A percentile compares a stretch with the other conserved stretches of the same genome.
phyloP scores from a whole-genome alignment of 345 rosid species.

The Hirschfeldia incana region DNA sequence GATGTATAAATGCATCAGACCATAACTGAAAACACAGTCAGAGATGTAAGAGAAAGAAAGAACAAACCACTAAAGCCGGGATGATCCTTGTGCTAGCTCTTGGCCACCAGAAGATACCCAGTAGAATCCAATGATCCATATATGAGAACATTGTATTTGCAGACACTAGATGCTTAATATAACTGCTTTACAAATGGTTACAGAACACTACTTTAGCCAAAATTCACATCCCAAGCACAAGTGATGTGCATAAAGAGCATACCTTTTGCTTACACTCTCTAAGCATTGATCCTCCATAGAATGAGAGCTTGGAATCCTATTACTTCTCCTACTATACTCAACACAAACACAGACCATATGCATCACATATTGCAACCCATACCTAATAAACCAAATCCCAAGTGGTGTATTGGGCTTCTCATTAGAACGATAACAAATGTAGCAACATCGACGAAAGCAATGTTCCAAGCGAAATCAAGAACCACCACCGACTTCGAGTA shows the following conservation, averaged over 20 bases:
- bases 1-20: too few species aligned
- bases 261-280: slow-evolving; percentile 47
- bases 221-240: too few species aligned
- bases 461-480: slow-evolving; percentile 80
- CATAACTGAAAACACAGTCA: too few species aligned
- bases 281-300: too few species aligned
- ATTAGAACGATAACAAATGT: slow-evolving; percentile 48
- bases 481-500: slow-evolving; percentile 91
- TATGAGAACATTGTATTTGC: slow-evolving; percentile 92
- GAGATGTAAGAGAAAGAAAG: neutral
- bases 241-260: neutral
- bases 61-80: slow-evolving; percentile 82
- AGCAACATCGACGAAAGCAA: slow-evolving; percentile 82
- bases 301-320: neutral
- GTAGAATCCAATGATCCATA: slow-evolving; percentile 96
- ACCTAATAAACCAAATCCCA: slow-evolving; percentile 80
- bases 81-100: slow-evolving; percentile 62
- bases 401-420: slow-evolving; percentile 74
- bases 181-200: slow-evolving; percentile 29
- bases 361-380: slow-evolving; percentile 76
- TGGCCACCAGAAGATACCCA: slow-evolving; percentile 96
- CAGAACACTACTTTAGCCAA: too few species aligned
- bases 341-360: slow-evolving; percentile 80
- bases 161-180: slow-evolving; percentile 85
- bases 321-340: slow-evolving; percentile 73